A percentile compares a stretch with the other conserved stretches of the same genome.
Evolutionary conservation across 257 asterid species (phyloP).

Genomic region (Scutellaria baicalensis): DNA sequence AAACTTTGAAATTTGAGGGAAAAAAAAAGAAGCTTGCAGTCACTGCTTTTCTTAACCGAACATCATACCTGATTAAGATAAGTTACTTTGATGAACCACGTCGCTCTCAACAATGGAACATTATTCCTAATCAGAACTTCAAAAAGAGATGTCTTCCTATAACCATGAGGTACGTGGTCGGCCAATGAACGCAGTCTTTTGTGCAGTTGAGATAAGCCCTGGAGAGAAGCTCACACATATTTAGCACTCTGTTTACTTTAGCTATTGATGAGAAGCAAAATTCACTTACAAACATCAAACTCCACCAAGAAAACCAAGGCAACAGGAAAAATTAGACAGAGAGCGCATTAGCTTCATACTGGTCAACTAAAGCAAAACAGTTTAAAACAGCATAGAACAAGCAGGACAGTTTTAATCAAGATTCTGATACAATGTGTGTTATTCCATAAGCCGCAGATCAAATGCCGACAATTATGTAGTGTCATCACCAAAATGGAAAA

Average conservation of each 20-base stretch:
- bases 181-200: constrained; percentile 87
- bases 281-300: background rate
- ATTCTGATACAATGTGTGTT: background rate
- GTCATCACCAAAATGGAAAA: background rate
- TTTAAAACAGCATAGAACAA: background rate
- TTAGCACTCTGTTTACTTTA: constrained; percentile 7
- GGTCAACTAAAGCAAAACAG: background rate
- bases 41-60: background rate
- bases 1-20: background rate
- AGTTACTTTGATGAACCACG: constrained; percentile 96
- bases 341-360: background rate
- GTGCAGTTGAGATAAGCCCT: constrained; percentile 92
- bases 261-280: background rate
- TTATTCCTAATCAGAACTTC: constrained; percentile 86
- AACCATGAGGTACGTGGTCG: constrained; percentile 97
- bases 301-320: background rate
- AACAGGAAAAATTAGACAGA: constrained; percentile 1
- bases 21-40: background rate
- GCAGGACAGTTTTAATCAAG: background rate
- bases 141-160: constrained; percentile 65
- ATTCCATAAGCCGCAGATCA: background rate
- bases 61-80: constrained; percentile 92
- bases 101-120: constrained; percentile 87
- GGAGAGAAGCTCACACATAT: constrained; percentile 16
- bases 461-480: background rate